These are phyloP conservation scores for Cladosporium sphaerospermum DNA, from an alignment of 2,329 filamentous ascomycete species.

Conservation along the genomic window DNA sequence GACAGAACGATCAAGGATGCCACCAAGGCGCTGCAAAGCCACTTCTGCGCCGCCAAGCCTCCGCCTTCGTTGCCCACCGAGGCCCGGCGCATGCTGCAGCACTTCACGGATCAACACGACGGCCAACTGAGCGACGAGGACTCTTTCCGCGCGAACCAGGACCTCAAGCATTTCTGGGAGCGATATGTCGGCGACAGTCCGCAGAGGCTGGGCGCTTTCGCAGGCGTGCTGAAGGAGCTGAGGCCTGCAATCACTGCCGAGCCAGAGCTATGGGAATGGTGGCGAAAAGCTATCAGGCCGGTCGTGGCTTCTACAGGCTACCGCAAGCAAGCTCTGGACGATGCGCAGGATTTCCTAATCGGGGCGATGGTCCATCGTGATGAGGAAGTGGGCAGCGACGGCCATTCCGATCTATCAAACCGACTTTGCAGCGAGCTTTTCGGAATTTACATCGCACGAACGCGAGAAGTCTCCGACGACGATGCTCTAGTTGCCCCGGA, in stretches of 20 bases:
- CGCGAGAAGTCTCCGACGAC: constrained; percentile 32
- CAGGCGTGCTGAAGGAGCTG: constrained; percentile 59
- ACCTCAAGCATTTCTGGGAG: constrained; percentile 61
- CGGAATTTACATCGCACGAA: constrained; percentile 38
- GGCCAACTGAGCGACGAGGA: constrained; percentile 55
- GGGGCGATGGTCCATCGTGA: constrained; percentile 57
- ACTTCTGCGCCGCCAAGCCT: constrained; percentile 37
- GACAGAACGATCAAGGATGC: constrained; percentile 44
- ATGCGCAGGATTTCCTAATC: constrained; percentile 59
- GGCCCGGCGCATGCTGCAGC: constrained; percentile 26
- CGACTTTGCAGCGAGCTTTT: constrained; percentile 53
- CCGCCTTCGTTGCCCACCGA: constrained; percentile 59
- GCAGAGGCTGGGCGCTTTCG: constrained; percentile 59
- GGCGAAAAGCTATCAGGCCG: constrained; percentile 56
- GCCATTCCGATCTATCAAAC: constrained; percentile 49
- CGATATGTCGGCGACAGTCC: constrained; percentile 54
- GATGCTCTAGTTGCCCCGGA: constrained; percentile 34
- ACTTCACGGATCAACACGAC: constrained; percentile 61
- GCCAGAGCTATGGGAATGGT: constrained; percentile 63
- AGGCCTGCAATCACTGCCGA: constrained; percentile 59
- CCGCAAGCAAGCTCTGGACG: constrained; percentile 58
- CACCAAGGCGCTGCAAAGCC: constrained; percentile 39
- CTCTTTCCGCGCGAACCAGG: constrained; percentile 60
- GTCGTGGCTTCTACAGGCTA: constrained; percentile 52
- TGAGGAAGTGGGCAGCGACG: constrained; percentile 42